These are phyloP conservation scores for Eragrostis tef DNA, from an alignment of 202 grass and related monocot genomes.

Conservation along the genomic window DNA sequence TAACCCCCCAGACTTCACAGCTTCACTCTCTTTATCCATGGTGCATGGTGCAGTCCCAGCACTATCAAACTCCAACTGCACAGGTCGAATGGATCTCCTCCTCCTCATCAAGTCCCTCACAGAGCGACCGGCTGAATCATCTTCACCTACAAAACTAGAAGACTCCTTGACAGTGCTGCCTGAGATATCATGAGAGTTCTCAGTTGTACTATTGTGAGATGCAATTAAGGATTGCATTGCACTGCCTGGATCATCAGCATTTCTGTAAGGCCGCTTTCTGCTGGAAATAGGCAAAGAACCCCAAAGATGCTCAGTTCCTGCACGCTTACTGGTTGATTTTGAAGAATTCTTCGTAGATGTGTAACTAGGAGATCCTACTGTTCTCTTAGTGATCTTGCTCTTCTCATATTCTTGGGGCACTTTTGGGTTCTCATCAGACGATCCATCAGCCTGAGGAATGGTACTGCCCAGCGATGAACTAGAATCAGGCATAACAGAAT, in stretches of 20 bases:
- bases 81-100: conserved; percentile 61
- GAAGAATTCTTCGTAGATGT: conserved; percentile 45
- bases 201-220: conserved; percentile 45
- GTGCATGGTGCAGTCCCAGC: conserved; percentile 42
- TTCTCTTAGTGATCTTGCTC: conserved; percentile 50
- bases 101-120: conserved; percentile 89
- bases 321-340: conserved; percentile 49
- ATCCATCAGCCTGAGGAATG: conserved; percentile 90
- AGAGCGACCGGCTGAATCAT: conserved; percentile 56
- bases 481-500: conserved; percentile 35
- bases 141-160: conserved; percentile 53
- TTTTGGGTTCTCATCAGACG: conserved; percentile 66
- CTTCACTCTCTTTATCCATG: conserved; percentile 34
- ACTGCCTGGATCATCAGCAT: conserved; percentile 50
- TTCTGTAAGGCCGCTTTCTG: conserved; percentile 49
- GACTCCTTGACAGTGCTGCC: conserved; percentile 42
- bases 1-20: conserved; percentile 31
- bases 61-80: conserved; percentile 64
- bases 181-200: conserved; percentile 43
- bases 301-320: conserved; percentile 62
- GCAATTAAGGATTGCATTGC: conserved; percentile 27
- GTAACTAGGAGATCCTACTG: conserved; percentile 31
- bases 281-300: conserved; percentile 74
- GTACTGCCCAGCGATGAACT: conserved; percentile 51
- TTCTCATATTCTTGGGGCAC: conserved; percentile 44